Percentiles rank a stretch among this genome's conserved stretches.
These are phyloP conservation scores for Yamadazyma songkhlaensis DNA, from an alignment of 1,139 yeast species.

Conservation along the genomic window DNA sequence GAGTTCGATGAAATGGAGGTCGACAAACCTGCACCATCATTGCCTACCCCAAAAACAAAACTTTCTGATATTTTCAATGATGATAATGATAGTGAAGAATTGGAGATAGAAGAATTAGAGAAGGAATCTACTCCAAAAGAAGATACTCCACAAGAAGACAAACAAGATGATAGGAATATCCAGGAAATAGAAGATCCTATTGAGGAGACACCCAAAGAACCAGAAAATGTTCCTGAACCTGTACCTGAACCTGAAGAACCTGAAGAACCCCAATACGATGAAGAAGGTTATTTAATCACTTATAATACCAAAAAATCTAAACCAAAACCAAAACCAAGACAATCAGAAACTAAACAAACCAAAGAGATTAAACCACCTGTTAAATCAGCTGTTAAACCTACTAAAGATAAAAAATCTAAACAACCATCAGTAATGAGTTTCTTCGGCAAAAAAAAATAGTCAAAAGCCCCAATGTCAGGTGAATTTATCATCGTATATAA, in stretches of 20 bases:
- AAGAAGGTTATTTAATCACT: conserved; percentile 41
- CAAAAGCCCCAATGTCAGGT: neutral
- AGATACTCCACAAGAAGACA: neutral
- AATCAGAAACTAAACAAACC: neutral
- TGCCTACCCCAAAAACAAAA: conserved; percentile 7
- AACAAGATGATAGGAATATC: too few species aligned
- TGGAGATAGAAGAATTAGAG: too few species aligned
- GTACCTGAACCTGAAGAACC: conserved; percentile 1
- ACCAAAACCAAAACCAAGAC: conserved; percentile 12
- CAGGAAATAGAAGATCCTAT: too few species aligned
- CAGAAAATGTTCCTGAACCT: neutral
- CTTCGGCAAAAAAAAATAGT: conserved; percentile 26
- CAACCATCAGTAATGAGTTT: conserved; percentile 35
- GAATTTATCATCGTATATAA: neutral
- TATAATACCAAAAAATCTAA: conserved; percentile 16
- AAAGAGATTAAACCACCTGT: neutral
- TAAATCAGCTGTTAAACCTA: conserved; percentile 7
- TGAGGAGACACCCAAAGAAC: neutral
- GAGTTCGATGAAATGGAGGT: conserved; percentile 11
- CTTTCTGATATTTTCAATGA: conserved; percentile 15
- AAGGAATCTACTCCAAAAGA: conserved; percentile 5
- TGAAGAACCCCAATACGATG: conserved; percentile 26
- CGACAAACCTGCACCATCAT: neutral
- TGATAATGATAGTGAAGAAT: conserved; percentile 13
- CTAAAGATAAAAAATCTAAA: conserved; percentile 10